Conservation (phyloP, 1,284 basidiomycete genomes). For the Apiotrichum gamsii region DNA sequence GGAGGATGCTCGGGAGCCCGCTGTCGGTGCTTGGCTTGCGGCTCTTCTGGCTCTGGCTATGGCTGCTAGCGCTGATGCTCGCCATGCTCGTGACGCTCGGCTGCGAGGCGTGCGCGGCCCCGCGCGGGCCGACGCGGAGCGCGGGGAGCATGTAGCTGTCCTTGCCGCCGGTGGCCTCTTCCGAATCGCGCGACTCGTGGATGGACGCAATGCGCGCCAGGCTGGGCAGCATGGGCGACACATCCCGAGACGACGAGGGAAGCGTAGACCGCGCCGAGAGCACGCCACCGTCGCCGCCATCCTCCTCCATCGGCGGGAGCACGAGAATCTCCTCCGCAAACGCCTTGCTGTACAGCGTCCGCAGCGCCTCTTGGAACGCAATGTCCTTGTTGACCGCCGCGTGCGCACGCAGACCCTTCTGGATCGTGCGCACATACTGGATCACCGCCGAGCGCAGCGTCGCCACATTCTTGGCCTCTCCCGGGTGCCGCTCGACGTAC, state of each 20-base stretch:
- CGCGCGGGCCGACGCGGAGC: conserved; percentile 13
- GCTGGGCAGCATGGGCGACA: neutral
- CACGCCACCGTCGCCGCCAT: neutral
- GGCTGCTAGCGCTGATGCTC: conserved; percentile 3
- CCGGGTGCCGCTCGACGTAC: conserved; percentile 64
- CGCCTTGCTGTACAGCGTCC: conserved; percentile 81
- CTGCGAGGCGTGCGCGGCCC: conserved; percentile 1
- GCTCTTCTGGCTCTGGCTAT: neutral
- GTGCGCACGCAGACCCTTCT: conserved; percentile 76
- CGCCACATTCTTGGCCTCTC: conserved; percentile 63
- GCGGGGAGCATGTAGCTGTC: conserved; percentile 12
- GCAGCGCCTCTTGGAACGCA: conserved; percentile 83
- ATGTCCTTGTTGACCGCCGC: conserved; percentile 70
- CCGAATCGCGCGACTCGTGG: conserved; percentile 3
- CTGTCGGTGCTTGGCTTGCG: too few species aligned
- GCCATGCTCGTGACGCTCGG: conserved; percentile 11
- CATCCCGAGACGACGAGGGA: neutral
- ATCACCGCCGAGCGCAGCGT: conserved; percentile 69
- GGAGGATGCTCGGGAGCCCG: neutral
- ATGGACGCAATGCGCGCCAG: neutral
- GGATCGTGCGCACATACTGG: conserved; percentile 76
- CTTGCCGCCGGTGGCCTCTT: neutral
- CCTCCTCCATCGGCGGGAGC: conserved; percentile 22
- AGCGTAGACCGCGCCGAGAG: neutral
- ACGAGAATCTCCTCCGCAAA: conserved; percentile 72